A percentile compares a stretch with the other conserved stretches of the same genome.
phyloP scores from a whole-genome alignment of 1,284 basidiomycete genomes.

The Coniferiporia weirii region DNA sequence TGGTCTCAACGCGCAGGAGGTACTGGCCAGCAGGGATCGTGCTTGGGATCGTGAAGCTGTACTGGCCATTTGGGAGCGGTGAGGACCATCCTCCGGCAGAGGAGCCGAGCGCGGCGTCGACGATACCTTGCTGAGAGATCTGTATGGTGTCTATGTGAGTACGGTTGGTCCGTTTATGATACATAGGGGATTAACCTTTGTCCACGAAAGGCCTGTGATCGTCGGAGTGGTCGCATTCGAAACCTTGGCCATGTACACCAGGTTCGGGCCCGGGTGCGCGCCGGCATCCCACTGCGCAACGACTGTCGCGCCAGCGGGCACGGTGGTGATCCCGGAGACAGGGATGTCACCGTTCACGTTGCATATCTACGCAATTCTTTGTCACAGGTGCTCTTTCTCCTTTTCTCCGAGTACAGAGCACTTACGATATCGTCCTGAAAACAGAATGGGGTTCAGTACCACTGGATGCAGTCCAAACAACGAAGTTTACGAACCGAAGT shows the following conservation, averaged over 20 bases:
- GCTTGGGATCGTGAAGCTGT: slow-evolving; percentile 43
- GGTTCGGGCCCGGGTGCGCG: slow-evolving; percentile 35
- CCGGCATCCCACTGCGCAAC: slow-evolving; percentile 11
- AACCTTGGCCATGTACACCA: slow-evolving; percentile 42
- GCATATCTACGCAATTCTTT: background rate
- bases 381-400: background rate
- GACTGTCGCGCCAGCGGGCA: slow-evolving; percentile 18
- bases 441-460: background rate
- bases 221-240: slow-evolving; percentile 36
- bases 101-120: slow-evolving; percentile 43
- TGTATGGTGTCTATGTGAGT: slow-evolving; percentile 18
- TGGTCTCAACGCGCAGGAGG: slow-evolving; percentile 46
- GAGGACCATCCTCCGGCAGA: background rate
- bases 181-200: slow-evolving; percentile 35
- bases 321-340: slow-evolving; percentile 11
- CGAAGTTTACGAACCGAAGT: background rate
- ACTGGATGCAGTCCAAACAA: background rate
- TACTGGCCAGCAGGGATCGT: slow-evolving; percentile 47
- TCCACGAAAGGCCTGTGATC: slow-evolving; percentile 25
- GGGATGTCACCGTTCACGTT: slow-evolving; percentile 12
- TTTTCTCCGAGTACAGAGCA: background rate
- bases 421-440: slow-evolving; percentile 7
- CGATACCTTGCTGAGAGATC: slow-evolving; percentile 35
- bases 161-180: too few relatives aligned
- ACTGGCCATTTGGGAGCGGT: slow-evolving; percentile 37